These are phyloP conservation scores for Phytophthora aleatoria DNA, from an alignment of 352 stramenopile species.

Conservation along the genomic window DNA sequence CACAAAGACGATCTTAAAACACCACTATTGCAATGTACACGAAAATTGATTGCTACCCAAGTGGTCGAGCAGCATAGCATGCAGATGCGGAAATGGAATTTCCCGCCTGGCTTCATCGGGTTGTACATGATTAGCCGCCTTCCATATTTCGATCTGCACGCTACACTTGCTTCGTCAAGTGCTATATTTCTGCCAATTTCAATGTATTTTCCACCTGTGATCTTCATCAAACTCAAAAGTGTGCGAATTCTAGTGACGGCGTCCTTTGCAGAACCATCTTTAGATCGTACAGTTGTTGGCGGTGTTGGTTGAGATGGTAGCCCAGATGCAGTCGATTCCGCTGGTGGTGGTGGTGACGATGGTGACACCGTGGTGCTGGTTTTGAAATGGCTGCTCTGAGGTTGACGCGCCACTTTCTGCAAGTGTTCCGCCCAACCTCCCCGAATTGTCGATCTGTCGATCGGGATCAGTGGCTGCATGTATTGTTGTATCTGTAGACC, in stretches of 20 bases:
- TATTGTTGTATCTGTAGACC: too few species aligned
- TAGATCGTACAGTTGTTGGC: too few species aligned
- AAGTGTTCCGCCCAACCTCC: too few species aligned
- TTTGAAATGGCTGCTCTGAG: too few species aligned
- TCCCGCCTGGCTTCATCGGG: slow-evolving; percentile 32
- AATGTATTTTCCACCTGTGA: slow-evolving; percentile 7
- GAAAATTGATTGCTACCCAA: slow-evolving; percentile 36
- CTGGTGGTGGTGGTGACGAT: too few species aligned
- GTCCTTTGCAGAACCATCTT: not conserved
- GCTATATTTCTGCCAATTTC: slow-evolving; percentile 1
- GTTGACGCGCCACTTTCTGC: too few species aligned
- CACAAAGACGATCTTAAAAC: slow-evolving; percentile 25
- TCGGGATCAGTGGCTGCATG: too few species aligned
- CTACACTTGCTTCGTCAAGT: not conserved
- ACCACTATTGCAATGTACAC: slow-evolving; percentile 29
- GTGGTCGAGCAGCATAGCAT: slow-evolving; percentile 34
- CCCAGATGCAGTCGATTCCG: too few species aligned
- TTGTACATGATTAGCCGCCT: slow-evolving; percentile 2
- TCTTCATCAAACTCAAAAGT: slow-evolving; percentile 23
- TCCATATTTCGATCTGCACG: slow-evolving; percentile 5
- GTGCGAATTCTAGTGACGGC: not conserved
- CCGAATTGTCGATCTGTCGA: too few species aligned
- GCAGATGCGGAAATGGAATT: slow-evolving; percentile 46
- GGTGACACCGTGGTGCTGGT: too few species aligned
- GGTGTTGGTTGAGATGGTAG: too few species aligned